These are phyloP conservation scores for Paecilomyces variotii DNA, from an alignment of 2,329 filamentous ascomycete species.

Conservation along the genomic window DNA sequence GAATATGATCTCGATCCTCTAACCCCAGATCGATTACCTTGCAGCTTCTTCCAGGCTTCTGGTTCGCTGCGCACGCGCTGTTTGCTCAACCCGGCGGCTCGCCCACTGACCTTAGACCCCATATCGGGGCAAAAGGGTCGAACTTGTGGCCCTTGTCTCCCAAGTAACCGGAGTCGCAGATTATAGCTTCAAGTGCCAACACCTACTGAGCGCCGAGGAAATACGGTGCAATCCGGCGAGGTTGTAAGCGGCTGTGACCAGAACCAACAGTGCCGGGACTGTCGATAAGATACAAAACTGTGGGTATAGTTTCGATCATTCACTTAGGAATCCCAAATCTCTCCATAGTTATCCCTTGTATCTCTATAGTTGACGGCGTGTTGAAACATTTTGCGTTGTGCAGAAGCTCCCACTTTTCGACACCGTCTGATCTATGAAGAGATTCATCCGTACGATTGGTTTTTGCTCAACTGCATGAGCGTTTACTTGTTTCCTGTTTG, in stretches of 20 bases:
- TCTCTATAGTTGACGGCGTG: neutral
- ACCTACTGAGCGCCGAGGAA: neutral
- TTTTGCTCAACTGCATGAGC: neutral
- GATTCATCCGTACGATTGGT: neutral
- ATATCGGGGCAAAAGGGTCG: neutral
- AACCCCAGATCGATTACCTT: neutral
- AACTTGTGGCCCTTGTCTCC: neutral
- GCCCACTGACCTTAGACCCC: neutral
- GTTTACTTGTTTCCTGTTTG: neutral
- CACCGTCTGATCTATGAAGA: neutral
- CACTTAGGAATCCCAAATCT: neutral
- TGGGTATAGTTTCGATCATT: neutral
- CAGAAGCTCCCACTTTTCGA: neutral
- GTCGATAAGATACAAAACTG: neutral
- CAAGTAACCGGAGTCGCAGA: neutral
- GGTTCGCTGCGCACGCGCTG: neutral
- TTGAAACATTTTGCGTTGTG: neutral
- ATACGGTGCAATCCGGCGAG: neutral
- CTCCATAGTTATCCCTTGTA: neutral
- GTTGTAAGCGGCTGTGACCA: neutral
- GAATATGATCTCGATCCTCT: neutral
- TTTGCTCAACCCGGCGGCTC: neutral
- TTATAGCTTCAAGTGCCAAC: neutral
- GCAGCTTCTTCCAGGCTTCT: neutral
- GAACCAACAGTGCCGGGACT: neutral